phyloP scores from a whole-genome alignment of 2,329 filamentous ascomycete genomes.

The Pestalotiopsis sp. region DNA sequence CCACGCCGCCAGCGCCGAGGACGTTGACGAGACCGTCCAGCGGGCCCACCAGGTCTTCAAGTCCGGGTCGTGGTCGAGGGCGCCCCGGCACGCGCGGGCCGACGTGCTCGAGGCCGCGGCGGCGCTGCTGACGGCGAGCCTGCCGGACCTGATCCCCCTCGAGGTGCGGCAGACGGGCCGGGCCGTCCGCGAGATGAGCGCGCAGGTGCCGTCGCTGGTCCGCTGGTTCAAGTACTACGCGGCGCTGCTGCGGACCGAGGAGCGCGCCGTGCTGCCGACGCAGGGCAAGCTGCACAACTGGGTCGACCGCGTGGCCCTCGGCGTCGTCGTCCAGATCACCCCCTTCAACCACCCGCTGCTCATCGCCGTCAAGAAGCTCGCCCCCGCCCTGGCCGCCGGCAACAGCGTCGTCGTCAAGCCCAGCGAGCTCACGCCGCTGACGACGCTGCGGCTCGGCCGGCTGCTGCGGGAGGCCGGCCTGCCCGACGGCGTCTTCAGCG shows the following conservation, averaged over 20 bases:
- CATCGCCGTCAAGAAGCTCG: conserved; percentile 62
- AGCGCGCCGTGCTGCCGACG: conserved; percentile 68
- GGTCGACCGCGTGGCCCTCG: conserved; percentile 55
- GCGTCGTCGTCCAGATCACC: conserved; percentile 59
- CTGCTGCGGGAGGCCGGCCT: conserved; percentile 69
- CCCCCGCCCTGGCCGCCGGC: conserved; percentile 61
- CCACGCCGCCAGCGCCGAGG: conserved; percentile 46
- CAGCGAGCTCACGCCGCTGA: conserved; percentile 64
- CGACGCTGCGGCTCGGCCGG: conserved; percentile 59
- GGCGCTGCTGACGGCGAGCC: conserved; percentile 49
- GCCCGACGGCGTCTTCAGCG: conserved; percentile 69
- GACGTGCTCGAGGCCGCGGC: conserved; percentile 65
- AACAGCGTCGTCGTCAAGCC: conserved; percentile 65
- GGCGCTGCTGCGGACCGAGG: conserved; percentile 66
- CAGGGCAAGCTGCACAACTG: conserved; percentile 61
- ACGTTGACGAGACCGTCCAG: conserved; percentile 44
- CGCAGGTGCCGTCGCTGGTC: conserved; percentile 66
- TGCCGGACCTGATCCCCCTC: conserved; percentile 60
- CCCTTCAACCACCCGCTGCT: conserved; percentile 63
- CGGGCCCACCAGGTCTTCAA: conserved; percentile 49
- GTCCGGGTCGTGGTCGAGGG: conserved; percentile 58
- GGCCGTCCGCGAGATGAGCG: conserved; percentile 69
- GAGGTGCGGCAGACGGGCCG: conserved; percentile 72
- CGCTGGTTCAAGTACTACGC: conserved; percentile 76
- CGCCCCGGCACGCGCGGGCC: conserved; percentile 59